These are phyloP conservation scores for Serpula lacrymans DNA, from an alignment of 768 basidiomycete species.

Conservation along the genomic window DNA sequence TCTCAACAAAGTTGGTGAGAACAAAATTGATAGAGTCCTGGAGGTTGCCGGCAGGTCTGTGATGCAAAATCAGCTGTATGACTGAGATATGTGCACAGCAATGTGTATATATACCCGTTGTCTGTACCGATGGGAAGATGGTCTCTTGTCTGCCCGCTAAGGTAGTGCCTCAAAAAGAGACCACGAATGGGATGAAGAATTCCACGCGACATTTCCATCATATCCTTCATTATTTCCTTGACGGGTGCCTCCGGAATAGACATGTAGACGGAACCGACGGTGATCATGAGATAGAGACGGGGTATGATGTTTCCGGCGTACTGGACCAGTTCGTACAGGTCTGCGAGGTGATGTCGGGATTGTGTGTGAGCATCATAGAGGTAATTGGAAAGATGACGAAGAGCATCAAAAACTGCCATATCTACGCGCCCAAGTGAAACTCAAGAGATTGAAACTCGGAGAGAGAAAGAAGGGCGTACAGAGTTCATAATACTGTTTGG, in stretches of 20 bases:
- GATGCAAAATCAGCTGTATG: conserved; percentile 3
- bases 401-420: conserved; percentile 97
- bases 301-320: conserved; percentile 97
- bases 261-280: conserved; percentile 99
- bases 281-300: conserved; percentile 96
- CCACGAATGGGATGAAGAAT: conserved; percentile 97
- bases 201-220: conserved; percentile 99
- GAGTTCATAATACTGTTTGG: conserved; percentile 98
- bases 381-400: conserved; percentile 93
- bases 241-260: conserved; percentile 94
- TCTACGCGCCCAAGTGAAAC: conserved; percentile 44
- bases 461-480: conserved; percentile 47
- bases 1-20: conserved; percentile 98
- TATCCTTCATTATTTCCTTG: conserved; percentile 99
- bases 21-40: conserved; percentile 96
- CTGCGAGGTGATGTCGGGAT: conserved; percentile 92
- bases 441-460: background rate
- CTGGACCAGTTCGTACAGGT: conserved; percentile 99
- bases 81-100: background rate
- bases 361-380: conserved; percentile 94
- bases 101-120: conserved; percentile 61
- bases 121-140: conserved; percentile 88
- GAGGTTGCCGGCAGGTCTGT: conserved; percentile 81
- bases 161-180: conserved; percentile 92
- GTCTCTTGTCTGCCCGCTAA: conserved; percentile 95